Evolutionary conservation across 768 basidiomycete species (phyloP).

Genomic region (Cystofilobasidium capitatum): DNA sequence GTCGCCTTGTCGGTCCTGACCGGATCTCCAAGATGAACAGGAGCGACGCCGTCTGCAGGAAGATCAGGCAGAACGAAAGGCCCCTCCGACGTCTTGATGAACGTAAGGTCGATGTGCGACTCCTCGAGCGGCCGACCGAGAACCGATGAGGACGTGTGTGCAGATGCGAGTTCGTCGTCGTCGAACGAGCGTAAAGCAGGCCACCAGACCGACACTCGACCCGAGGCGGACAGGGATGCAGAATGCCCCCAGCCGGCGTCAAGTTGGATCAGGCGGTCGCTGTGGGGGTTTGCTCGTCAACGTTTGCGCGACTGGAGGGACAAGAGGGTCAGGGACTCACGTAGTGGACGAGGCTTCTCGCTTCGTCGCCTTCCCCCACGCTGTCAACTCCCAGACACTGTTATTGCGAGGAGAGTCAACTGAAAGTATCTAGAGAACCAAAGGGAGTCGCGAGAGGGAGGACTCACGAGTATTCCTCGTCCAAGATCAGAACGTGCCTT

Average conservation of each 20-base stretch:
- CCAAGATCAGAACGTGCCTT: constrained; percentile 7
- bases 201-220: constrained; percentile 4
- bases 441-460: neutral
- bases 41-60: neutral
- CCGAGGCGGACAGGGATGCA: neutral
- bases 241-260: constrained; percentile 18
- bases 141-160: neutral
- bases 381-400: constrained; percentile 22
- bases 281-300: neutral
- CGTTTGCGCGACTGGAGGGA: neutral
- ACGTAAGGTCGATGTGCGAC: neutral
- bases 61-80: neutral
- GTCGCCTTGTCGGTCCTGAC: constrained; percentile 9
- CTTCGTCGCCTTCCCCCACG: constrained; percentile 18
- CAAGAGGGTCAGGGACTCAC: neutral
- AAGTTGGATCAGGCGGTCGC: neutral
- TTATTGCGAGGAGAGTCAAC: neutral
- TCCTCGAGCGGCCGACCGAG: neutral
- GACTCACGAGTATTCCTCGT: constrained; percentile 11
- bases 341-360: neutral
- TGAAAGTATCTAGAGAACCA: neutral
- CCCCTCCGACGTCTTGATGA: neutral
- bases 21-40: neutral
- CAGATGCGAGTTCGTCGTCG: neutral
- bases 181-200: neutral